These are phyloP conservation scores for Calonectria hongkongensis DNA, from an alignment of 2,329 filamentous ascomycete species.

Conservation along the genomic window DNA sequence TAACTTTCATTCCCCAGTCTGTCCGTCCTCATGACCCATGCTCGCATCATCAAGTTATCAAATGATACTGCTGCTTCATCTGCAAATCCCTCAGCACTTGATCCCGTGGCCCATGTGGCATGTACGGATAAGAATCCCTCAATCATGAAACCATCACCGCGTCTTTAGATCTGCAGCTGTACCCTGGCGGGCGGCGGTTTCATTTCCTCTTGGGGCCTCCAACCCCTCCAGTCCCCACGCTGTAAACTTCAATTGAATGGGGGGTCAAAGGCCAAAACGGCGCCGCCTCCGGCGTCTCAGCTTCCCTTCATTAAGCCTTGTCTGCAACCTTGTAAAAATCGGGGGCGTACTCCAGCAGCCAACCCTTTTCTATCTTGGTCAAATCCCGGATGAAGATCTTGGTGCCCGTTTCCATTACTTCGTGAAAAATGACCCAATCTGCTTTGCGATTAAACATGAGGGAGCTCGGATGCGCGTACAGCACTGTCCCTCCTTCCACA, in stretches of 20 bases:
- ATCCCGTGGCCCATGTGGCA: constrained; percentile 39
- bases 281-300: constrained; percentile 33
- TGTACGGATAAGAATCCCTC: constrained; percentile 17
- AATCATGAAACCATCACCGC: constrained; percentile 48
- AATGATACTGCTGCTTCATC: constrained; percentile 25
- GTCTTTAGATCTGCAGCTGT: constrained; percentile 34
- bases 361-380: constrained; percentile 94
- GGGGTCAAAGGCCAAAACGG: constrained; percentile 24
- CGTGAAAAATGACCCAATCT: constrained; percentile 97
- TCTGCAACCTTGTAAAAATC: constrained; percentile 82
- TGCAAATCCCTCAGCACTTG: constrained; percentile 47
- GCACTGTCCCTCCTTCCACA: constrained; percentile 84
- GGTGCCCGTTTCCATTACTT: constrained; percentile 90
- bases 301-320: constrained; percentile 50
- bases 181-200: constrained; percentile 46
- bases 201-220: constrained; percentile 39
- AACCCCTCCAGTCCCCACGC: constrained; percentile 38
- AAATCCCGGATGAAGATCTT: constrained; percentile 95
- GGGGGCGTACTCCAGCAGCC: constrained; percentile 91
- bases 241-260: constrained; percentile 1
- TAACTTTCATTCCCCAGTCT: constrained; percentile 1
- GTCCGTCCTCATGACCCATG: constrained; percentile 15
- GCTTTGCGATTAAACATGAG: constrained; percentile 97
- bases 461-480: constrained; percentile 93
- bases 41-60: constrained; percentile 37